Evolutionary conservation across 208 protist species (phyloP), one percentile per base, ranked within the genome.

Genomic region (Wallacemonas rigidus): DNA sequence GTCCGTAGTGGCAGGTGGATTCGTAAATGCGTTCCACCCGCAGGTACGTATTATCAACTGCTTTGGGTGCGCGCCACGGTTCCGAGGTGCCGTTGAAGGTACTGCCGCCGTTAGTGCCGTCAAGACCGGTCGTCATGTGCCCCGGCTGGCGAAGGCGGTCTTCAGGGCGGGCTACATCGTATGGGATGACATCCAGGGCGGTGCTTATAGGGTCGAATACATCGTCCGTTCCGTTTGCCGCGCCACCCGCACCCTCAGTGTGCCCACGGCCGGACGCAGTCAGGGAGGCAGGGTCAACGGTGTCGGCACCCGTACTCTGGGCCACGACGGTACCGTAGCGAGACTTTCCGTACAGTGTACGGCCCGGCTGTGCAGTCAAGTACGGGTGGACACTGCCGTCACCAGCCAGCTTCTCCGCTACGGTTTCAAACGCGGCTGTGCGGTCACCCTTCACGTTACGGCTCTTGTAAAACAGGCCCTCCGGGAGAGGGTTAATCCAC

Each of bases 401-500:
- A 35, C 41, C 35, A 8, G 65, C 56, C 12, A 62, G 56, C 26
- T 62, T 14, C 11, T 58, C 65, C 9, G 65, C 65, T 4, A 39
- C 41, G 48, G 51, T 36, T 2, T 71, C 62, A 35, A 67, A 67
- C 5, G 45, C 17, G 6, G 65, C 45, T 4, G 45, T 48, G 51
- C 45, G 65, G 50, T 71, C 50, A 15, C 60, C 57, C 17, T 54
- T 61, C 39, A 76, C 76, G 55, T 71, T 62, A 5, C 40, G 57
- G 75, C 81, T 89, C 68, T 85, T 84, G 54, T 81, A 79, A 57
- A 82, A 90, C 14, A 48, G 70, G 43, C 88, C 88, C 40, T 72
- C 76, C 0, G 90, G 90, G 5, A 95, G 75, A 17, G 90, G 90
- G 73, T 95, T 95, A 55, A 91, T 71, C 87, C 87, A 95, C 77